Conservation (phyloP, 2,329 filamentous ascomycete genomes). For the Colletotrichum lupini region DNA sequence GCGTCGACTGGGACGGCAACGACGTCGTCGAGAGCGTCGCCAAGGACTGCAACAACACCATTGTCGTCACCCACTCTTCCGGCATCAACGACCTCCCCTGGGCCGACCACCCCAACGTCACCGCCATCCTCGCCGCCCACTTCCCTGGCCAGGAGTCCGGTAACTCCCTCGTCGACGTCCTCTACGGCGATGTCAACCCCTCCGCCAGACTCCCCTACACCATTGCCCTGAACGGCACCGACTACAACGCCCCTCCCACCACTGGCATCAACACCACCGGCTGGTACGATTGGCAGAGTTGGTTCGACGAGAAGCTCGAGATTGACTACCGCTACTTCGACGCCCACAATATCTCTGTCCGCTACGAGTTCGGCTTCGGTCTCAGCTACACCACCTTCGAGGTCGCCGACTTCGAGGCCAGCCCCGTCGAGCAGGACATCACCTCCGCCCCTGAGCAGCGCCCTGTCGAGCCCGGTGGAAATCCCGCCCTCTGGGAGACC, state of each 20-base stretch:
- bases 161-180: conserved; percentile 71
- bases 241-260: conserved; percentile 55
- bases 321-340: conserved; percentile 77
- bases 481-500: conserved; percentile 63
- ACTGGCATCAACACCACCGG: conserved; percentile 50
- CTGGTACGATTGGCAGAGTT: conserved; percentile 54
- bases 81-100: conserved; percentile 70
- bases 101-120: conserved; percentile 70
- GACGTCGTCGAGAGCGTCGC: conserved; percentile 48
- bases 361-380: conserved; percentile 76
- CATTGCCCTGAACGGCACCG: conserved; percentile 67
- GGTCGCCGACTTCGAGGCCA: conserved; percentile 49
- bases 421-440: conserved; percentile 38
- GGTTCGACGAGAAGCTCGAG: conserved; percentile 72
- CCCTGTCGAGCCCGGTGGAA: conserved; percentile 61
- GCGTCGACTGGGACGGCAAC: conserved; percentile 71
- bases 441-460: conserved; percentile 43
- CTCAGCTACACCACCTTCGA: conserved; percentile 76
- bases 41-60: conserved; percentile 54
- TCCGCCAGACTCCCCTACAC: conserved; percentile 79
- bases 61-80: conserved; percentile 78
- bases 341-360: conserved; percentile 65
- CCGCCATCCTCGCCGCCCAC: conserved; percentile 75
- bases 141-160: conserved; percentile 80
- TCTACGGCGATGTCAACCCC: conserved; percentile 76